Conservation (phyloP, 805 yeast genomes). For the Myxozyma kluyveri region DNA sequence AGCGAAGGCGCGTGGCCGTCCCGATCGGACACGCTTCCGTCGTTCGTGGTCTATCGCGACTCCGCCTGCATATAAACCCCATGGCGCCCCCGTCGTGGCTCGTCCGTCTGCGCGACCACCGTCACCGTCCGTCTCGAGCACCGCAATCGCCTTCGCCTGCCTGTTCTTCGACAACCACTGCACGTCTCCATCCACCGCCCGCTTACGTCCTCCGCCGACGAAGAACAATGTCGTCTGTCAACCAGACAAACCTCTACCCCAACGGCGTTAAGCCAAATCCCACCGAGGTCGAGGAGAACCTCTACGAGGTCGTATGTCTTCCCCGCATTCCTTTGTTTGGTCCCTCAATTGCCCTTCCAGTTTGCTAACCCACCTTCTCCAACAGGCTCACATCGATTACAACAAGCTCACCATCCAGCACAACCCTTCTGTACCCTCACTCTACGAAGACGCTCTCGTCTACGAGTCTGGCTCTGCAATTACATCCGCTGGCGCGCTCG, state of each 20-base stretch:
- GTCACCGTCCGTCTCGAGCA: too few species aligned
- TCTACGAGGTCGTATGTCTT: conserved; percentile 35
- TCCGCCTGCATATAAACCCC: neutral
- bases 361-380: neutral
- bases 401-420: conserved; percentile 50
- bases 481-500: conserved; percentile 87
- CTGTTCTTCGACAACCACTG: neutral
- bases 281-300: conserved; percentile 43
- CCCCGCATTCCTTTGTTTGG: neutral
- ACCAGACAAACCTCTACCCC: conserved; percentile 45
- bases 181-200: neutral
- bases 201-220: neutral
- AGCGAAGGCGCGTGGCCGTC: too few species aligned
- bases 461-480: conserved; percentile 87
- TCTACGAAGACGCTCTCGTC: conserved; percentile 88
- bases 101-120: conserved; percentile 2
- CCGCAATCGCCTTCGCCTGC: neutral
- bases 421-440: conserved; percentile 87
- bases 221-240: conserved; percentile 35
- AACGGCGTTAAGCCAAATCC: conserved; percentile 44
- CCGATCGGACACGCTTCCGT: too few species aligned
- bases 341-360: neutral
- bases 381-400: conserved; percentile 44
- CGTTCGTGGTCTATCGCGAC: too few species aligned
- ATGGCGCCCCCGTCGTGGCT: conserved; percentile 3